Evolutionary conservation across 345 rosid genomes (phyloP).

Genomic region (Salix exigua): DNA sequence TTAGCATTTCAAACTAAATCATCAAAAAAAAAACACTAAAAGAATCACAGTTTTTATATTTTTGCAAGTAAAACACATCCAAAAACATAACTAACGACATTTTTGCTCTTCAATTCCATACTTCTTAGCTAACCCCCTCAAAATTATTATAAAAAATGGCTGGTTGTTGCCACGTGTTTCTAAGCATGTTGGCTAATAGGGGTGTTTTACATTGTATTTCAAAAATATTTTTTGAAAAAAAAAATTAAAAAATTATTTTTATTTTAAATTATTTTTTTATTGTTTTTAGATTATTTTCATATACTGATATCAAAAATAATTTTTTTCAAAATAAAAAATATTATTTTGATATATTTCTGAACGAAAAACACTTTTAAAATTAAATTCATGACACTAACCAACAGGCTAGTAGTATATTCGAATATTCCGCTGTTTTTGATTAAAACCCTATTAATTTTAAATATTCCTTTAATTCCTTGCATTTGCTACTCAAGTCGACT

Average conservation of each 20-base stretch:
- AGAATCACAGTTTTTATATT: neutral
- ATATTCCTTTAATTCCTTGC: neutral
- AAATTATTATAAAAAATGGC: slow-evolving; percentile 7
- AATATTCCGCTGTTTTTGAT: neutral
- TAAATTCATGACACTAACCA: no score
- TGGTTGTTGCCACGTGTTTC: slow-evolving; percentile 35
- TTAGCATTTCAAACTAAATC: no score
- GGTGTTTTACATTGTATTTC: rapidly evolving
- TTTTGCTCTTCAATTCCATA: neutral
- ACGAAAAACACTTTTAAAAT: no score
- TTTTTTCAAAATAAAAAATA: no score
- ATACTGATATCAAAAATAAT: no score
- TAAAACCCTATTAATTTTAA: neutral
- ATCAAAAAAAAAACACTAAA: no score
- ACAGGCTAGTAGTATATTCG: no score
- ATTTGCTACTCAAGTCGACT: neutral
- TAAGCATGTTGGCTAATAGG: neutral
- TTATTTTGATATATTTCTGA: no score
- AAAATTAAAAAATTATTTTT: no score
- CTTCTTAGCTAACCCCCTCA: slow-evolving; percentile 10
- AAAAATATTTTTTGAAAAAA: no score
- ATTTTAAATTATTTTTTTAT: no score
- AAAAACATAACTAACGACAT: neutral
- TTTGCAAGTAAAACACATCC: neutral
- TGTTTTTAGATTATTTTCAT: no score